These are phyloP conservation scores for Calonectria naviculata DNA, from an alignment of 2,329 filamentous ascomycete species.

Conservation along the genomic window DNA sequence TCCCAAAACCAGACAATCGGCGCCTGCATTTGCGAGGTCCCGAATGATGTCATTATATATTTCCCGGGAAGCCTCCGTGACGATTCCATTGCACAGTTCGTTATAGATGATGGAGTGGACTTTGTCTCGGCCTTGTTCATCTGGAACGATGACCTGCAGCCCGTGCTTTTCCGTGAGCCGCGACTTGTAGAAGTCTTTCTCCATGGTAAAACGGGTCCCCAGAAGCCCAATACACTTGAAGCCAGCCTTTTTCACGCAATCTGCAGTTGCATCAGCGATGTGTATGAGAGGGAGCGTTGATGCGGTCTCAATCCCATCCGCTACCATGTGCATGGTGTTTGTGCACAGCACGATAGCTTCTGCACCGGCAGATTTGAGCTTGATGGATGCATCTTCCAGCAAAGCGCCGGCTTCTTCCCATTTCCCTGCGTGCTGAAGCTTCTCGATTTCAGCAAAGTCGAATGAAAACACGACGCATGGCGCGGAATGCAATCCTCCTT, in stretches of 20 bases:
- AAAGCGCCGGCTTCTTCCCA: conserved; percentile 29
- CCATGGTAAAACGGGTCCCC: conserved; percentile 40
- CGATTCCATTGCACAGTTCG: conserved; percentile 35
- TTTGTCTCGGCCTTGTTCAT: neutral
- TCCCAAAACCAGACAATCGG: too few relatives aligned
- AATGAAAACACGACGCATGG: conserved; percentile 37
- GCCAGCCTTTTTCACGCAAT: conserved; percentile 21
- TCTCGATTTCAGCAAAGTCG: conserved; percentile 38
- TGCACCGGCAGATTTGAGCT: conserved; percentile 31
- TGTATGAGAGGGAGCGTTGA: conserved; percentile 34
- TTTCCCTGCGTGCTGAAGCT: conserved; percentile 25
- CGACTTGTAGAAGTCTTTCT: conserved; percentile 36
- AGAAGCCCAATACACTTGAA: conserved; percentile 29
- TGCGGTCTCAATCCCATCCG: conserved; percentile 18
- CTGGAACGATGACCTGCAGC: conserved; percentile 22
- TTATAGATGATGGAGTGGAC: conserved; percentile 35
- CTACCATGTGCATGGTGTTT: conserved; percentile 40
- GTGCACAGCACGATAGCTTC: conserved; percentile 38
- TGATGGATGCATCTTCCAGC: conserved; percentile 28
- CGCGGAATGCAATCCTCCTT: conserved; percentile 37
- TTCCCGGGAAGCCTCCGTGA: conserved; percentile 28
- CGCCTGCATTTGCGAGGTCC: too few relatives aligned
- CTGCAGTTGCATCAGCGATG: conserved; percentile 38
- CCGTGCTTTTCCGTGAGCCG: conserved; percentile 24
- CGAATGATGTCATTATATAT: too few relatives aligned